Evolutionary conservation across 2,329 filamentous ascomycete species (phyloP).

Genomic region (Ceratocystis papillata): DNA sequence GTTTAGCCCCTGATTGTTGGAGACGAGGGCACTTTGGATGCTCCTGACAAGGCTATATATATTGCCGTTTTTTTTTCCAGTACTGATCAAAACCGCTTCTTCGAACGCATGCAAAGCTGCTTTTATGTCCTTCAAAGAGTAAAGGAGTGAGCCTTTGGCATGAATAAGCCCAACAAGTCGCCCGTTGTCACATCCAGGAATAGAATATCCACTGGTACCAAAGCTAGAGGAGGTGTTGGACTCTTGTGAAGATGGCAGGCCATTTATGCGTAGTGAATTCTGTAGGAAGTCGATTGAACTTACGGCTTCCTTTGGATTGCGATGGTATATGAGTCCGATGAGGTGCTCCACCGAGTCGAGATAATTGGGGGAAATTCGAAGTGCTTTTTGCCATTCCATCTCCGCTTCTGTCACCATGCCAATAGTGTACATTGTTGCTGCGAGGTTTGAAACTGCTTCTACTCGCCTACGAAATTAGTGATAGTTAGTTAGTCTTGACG

Average conservation of each 20-base stretch:
- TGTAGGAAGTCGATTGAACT: constrained; percentile 81
- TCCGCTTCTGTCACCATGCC: constrained; percentile 75
- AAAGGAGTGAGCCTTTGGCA: constrained; percentile 97
- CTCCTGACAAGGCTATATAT: constrained; percentile 69
- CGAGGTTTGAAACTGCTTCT: constrained; percentile 87
- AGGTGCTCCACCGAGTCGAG: constrained; percentile 94
- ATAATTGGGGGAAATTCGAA: constrained; percentile 73
- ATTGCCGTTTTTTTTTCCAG: constrained; percentile 56
- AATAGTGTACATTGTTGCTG: constrained; percentile 76
- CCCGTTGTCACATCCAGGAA: constrained; percentile 80
- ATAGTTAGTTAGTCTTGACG: constrained; percentile 27
- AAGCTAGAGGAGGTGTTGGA: constrained; percentile 27
- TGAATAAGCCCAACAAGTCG: constrained; percentile 88
- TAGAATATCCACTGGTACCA: constrained; percentile 61
- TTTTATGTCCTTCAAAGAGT: constrained; percentile 71
- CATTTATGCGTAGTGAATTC: constrained; percentile 43
- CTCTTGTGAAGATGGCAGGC: constrained; percentile 16
- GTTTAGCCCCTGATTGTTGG: constrained; percentile 27
- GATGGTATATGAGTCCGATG: constrained; percentile 74
- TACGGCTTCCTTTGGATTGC: constrained; percentile 74
- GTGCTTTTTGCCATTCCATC: constrained; percentile 71
- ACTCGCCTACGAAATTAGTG: constrained; percentile 51
- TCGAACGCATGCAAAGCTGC: constrained; percentile 83
- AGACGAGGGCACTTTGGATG: constrained; percentile 60
- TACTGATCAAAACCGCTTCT: constrained; percentile 81